phyloP scores from a whole-genome alignment of 1,284 basidiomycete genomes.

The Cryptococcus sp. region DNA sequence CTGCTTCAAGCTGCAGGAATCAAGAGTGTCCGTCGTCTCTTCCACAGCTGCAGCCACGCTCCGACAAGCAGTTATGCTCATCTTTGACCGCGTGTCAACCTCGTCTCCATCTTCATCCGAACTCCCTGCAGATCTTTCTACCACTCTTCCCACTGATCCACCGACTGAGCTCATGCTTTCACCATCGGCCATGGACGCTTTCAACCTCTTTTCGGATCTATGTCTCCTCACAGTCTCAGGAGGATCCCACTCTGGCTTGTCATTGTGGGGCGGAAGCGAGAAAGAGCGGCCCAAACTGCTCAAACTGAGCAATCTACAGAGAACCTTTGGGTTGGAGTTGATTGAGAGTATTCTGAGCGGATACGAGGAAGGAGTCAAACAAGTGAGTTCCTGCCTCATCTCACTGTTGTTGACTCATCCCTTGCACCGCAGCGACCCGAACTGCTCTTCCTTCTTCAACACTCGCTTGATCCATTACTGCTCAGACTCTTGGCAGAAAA shows the following conservation, averaged over 20 bases:
- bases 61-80: conserved; percentile 94
- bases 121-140: conserved; percentile 13
- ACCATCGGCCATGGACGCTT: conserved; percentile 83
- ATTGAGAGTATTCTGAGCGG: conserved; percentile 97
- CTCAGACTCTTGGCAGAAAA: conserved; percentile 81
- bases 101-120: conserved; percentile 10
- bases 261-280: conserved; percentile 38
- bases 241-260: conserved; percentile 20
- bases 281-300: conserved; percentile 78
- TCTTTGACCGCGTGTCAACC: conserved; percentile 81
- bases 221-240: conserved; percentile 71
- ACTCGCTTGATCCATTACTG: conserved; percentile 86
- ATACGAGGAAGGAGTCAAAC: conserved; percentile 82
- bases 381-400: conserved; percentile 55
- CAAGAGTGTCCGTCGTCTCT: conserved; percentile 90
- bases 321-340: conserved; percentile 92
- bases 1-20: conserved; percentile 94
- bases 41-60: conserved; percentile 96
- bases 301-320: conserved; percentile 78
- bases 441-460: conserved; percentile 77
- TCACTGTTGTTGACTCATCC: not conserved
- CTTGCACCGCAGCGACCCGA: conserved; percentile 67
- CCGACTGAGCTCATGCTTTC: conserved; percentile 60
- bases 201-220: conserved; percentile 83
- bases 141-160: conserved; percentile 60